These are phyloP conservation scores for Pseudonitzschia delicatissima DNA, from an alignment of 108 stramenopile species.

Conservation along the genomic window DNA sequence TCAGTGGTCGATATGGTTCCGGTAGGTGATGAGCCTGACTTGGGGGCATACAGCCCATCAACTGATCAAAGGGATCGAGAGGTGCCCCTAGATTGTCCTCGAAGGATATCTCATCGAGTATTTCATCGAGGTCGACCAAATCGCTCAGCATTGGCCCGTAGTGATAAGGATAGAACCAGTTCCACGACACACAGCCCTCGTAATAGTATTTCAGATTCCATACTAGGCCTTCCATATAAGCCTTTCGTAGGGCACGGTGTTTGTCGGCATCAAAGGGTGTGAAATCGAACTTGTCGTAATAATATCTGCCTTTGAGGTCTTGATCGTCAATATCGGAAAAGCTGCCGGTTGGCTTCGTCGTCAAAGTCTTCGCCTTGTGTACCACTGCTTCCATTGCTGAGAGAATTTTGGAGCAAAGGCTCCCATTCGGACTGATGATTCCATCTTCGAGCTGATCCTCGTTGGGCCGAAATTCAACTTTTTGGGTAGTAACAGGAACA, in stretches of 20 bases:
- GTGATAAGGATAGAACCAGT: slow-evolving; percentile 98
- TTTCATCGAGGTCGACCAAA: slow-evolving; percentile 69
- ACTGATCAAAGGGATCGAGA: slow-evolving; percentile 90
- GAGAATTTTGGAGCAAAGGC: slow-evolving; percentile 40
- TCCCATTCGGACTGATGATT: slow-evolving; percentile 42
- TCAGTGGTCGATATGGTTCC: slow-evolving; percentile 85
- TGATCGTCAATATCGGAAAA: slow-evolving; percentile 37
- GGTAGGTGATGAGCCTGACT: slow-evolving; percentile 93
- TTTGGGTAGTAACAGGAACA: slow-evolving; percentile 39
- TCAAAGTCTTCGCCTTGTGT: no score
- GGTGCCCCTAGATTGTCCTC: slow-evolving; percentile 74
- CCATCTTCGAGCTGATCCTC: slow-evolving; percentile 41
- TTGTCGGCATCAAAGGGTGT: slow-evolving; percentile 84
- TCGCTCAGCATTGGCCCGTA: slow-evolving; percentile 97
- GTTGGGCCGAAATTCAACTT: slow-evolving; percentile 15
- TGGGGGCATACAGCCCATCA: slow-evolving; percentile 94
- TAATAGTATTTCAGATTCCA: slow-evolving; percentile 97
- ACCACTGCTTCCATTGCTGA: no score
- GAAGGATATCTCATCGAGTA: slow-evolving; percentile 64
- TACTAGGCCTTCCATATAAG: slow-evolving; percentile 91
- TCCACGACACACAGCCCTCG: slow-evolving; percentile 92
- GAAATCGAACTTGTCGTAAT: slow-evolving; percentile 91
- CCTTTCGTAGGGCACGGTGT: slow-evolving; percentile 73
- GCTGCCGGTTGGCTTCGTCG: neutral
- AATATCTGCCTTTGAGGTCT: slow-evolving; percentile 87